Base-by-base conservation (phyloP, 2,329 filamentous ascomycete genomes). In the Paradendryphiella salina region DNA sequence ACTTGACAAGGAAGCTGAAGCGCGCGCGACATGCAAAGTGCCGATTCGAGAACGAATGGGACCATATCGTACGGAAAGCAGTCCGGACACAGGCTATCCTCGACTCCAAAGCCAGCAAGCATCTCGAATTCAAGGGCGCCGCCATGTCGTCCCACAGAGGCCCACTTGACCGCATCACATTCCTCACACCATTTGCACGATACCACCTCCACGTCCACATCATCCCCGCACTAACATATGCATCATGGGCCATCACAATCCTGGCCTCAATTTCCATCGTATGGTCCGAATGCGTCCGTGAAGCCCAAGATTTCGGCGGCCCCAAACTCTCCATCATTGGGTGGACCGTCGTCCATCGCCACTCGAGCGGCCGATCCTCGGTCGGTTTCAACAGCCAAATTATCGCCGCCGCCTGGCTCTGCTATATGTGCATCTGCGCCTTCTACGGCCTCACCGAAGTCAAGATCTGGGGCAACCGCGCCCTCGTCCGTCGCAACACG, bases 381-480 rank as follows among this genome's bases (percentile, higher is more conserved):
- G 86, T 97, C 54, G 90, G 90, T 14, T 91, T 97, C 61, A 87
- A 86, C 2, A 90, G 91, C 4, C 94, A 99, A 71, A 72, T 91
- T 36, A 87, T 93, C 40, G 89, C 93, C 0, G 86, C 90, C 2
- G 77, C 85, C 11, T 99, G 94, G 94, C 86, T 99, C 54, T 80
- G 92, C 50, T 99, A 99, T 78, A 99, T 99, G 94, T 96, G 89
- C 71, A 81, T 88, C 11, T 91, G 91, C 38, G 90, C 94, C 4
- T 82, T 97, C 42, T 88, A 85, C 50, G 92, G 91, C 6, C 86
- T 99, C 66, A 90, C 87, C 11, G 90, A 96, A 69, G 90, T 96
- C 63, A 95, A 94, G 67, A 91, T 96, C n/a, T 99, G 94, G 94
- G 89, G 94, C 49, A 94, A 95, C 40, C 85, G 94, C 28, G 93